Conservation (phyloP, 352 stramenopile genomes). For the Stramenopiles sp. region DNA sequence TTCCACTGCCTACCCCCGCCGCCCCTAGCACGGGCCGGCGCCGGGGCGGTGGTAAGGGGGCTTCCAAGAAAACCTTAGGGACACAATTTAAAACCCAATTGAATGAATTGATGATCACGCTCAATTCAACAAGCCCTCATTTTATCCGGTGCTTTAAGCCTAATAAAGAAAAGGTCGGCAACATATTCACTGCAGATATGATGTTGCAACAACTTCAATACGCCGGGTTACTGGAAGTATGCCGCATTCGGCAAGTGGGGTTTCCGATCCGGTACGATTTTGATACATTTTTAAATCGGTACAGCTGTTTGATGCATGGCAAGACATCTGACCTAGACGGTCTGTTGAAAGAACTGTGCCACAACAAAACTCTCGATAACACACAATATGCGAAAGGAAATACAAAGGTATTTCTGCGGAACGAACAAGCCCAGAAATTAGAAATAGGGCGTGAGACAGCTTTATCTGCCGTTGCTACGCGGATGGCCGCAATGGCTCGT, state of each 20-base stretch:
- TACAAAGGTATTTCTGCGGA: neutral
- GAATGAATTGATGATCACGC: conserved; percentile 50
- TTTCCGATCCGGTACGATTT: conserved; percentile 60
- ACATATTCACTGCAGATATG: conserved; percentile 23
- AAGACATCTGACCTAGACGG: conserved; percentile 1
- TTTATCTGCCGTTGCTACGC: neutral
- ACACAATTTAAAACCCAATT: conserved; percentile 55
- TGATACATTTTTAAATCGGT: conserved; percentile 57
- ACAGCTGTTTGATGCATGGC: conserved; percentile 26
- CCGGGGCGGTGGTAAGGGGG: conserved; percentile 8
- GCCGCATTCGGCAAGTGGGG: conserved; percentile 36
- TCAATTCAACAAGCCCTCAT: conserved; percentile 78
- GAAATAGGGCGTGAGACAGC: neutral
- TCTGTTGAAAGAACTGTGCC: neutral
- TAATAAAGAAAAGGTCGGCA: conserved; percentile 53
- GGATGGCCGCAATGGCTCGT: neutral
- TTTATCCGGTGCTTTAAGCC: conserved; percentile 96
- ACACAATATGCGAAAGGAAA: neutral
- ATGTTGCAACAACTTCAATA: conserved; percentile 28
- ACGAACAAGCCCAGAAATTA: neutral
- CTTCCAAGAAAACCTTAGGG: conserved; percentile 43
- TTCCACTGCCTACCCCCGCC: neutral
- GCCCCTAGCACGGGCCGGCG: neutral
- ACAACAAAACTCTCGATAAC: neutral
- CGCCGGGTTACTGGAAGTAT: conserved; percentile 27